Evolutionary conservation across 805 yeast species (phyloP).

Genomic region (Candida michaelii): DNA sequence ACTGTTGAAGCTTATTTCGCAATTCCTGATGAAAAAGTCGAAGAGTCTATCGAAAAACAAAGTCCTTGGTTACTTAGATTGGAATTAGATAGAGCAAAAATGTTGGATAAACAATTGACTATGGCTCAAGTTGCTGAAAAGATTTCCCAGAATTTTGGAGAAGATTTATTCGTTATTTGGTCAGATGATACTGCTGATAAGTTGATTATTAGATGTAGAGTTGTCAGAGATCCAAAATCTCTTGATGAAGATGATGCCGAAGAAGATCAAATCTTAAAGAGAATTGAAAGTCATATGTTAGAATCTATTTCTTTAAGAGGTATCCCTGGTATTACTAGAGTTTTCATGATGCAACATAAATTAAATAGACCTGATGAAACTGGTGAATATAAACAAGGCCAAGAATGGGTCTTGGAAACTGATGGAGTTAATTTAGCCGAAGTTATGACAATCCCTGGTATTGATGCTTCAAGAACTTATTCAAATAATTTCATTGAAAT

Average conservation of each 20-base stretch:
- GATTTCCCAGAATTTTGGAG: constrained; percentile 89
- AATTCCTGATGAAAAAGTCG: constrained; percentile 96
- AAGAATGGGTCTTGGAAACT: constrained; percentile 98
- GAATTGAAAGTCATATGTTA: constrained; percentile 94
- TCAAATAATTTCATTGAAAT: constrained; percentile 97
- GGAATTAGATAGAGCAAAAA: constrained; percentile 96
- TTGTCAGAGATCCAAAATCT: constrained; percentile 92
- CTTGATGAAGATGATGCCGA: constrained; percentile 94
- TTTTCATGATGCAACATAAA: constrained; percentile 85
- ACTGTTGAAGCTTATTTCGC: constrained; percentile 97
- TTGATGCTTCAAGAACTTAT: constrained; percentile 85
- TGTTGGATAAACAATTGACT: constrained; percentile 96
- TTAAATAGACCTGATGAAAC: constrained; percentile 67
- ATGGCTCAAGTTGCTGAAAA: constrained; percentile 98
- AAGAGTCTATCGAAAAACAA: constrained; percentile 88
- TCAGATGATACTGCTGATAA: constrained; percentile 98
- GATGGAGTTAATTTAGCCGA: constrained; percentile 97
- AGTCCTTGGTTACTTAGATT: constrained; percentile 97
- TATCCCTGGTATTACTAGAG: constrained; percentile 89
- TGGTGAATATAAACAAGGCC: constrained; percentile 86
- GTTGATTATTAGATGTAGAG: constrained; percentile 96
- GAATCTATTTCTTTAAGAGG: constrained; percentile 95
- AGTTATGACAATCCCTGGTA: constrained; percentile 94
- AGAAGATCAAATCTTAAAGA: constrained; percentile 94
- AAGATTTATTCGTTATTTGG: constrained; percentile 96